A percentile compares a stretch with the other conserved stretches of the same genome.
These are phyloP conservation scores for Ophiostoma tasmaniense DNA, from an alignment of 2,329 filamentous ascomycete genomes.

Conservation along the genomic window DNA sequence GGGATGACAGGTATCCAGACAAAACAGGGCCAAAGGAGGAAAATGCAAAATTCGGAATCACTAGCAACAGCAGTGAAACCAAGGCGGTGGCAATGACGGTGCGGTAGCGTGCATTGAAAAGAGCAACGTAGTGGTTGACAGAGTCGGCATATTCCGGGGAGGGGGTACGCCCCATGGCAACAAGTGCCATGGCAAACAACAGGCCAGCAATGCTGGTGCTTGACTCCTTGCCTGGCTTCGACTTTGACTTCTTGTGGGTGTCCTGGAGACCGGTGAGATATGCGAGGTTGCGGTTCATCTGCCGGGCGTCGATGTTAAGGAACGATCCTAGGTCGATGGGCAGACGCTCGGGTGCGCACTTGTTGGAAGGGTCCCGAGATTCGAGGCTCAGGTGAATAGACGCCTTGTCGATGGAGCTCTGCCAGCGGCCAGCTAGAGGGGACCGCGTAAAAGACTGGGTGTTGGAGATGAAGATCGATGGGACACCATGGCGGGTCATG, in stretches of 20 bases:
- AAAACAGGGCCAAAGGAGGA: neutral
- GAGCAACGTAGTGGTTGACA: neutral
- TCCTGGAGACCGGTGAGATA: constrained; percentile 36
- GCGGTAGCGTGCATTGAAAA: neutral
- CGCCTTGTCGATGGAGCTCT: constrained; percentile 32
- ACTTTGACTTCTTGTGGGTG: neutral
- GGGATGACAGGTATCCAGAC: neutral
- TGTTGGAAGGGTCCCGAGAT: constrained; percentile 30
- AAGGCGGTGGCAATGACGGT: neutral
- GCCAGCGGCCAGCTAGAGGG: constrained; percentile 26
- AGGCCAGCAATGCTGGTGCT: neutral
- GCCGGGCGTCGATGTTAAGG: constrained; percentile 41
- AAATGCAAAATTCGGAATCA: neutral
- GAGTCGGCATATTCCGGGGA: neutral
- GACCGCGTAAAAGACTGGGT: constrained; percentile 31
- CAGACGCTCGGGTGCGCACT: constrained; percentile 32
- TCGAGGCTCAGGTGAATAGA: constrained; percentile 42
- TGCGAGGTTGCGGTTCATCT: constrained; percentile 47
- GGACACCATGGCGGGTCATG: constrained; percentile 38
- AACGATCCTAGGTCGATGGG: constrained; percentile 43
- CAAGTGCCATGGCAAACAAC: neutral
- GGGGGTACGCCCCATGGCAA: neutral
- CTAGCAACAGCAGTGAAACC: neutral
- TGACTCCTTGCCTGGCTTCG: neutral
- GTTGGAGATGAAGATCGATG: constrained; percentile 42